Base-by-base conservation (phyloP, 768 basidiomycete genomes). In the Lactarius vividus region DNA sequence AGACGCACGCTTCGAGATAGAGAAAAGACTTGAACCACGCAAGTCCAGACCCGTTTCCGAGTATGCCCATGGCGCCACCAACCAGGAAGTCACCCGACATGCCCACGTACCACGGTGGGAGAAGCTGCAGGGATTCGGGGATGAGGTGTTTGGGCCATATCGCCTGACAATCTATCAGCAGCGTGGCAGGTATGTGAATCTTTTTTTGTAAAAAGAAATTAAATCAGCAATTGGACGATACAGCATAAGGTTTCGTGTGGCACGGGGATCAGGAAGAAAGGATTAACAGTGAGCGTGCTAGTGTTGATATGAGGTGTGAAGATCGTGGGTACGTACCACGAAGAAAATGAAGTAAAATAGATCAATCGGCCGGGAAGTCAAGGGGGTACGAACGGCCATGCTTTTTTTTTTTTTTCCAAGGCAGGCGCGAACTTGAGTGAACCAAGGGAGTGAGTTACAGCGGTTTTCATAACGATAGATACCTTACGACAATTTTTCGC, bases 271-370 rank as follows among this genome's bases (percentile, higher is more conserved):
- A 52, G 49, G 49, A 52, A 52, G 49, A 52, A 52, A 7, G 26
- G 11, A 26, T 26, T 18, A 49, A 49, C 23, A 26, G 46, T 23
- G 4, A n/a, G 23, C 23, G 46, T 49, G 46, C 15, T 26, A 15
- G 49, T 16, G 13, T 26, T 26, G 49, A 5, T 4, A 13, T 49
- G n/a, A 5, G n/a, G n/a, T 23, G n/a, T 57, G 63, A 37, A n/a
- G 40, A 15, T 16, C 31, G 35, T 4, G 31, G 42, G 29, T 18
- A 33, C 84, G 65, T 67, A 87, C 89, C 63, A 86, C 70, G 69
- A 91, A 92, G 77, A 90, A 93, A 0, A 71, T 58, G 66, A 91
- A 89, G 73, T 92, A 93, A 3, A 91, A 33, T 3, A 89, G 70
- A 73, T 91, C 89, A 46, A 85, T 68, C 15, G 87, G 87, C 65